Base-by-base conservation (phyloP, 306 rosid genomes). In the Gynostemma pentaphyllum region DNA sequence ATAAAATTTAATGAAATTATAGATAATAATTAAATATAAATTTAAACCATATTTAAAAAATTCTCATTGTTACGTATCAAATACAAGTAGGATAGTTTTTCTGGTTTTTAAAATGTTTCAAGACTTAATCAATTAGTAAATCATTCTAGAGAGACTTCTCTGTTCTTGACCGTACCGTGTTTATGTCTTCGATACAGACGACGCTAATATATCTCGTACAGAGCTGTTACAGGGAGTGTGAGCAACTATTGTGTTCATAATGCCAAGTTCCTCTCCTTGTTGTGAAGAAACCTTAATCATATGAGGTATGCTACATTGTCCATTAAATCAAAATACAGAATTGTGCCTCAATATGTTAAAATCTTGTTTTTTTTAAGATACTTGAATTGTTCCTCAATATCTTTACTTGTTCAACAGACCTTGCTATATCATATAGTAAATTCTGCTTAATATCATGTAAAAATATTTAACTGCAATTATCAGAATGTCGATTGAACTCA, bases 231-330 rank as follows among this genome's bases (percentile, higher is more conserved):
- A 49, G 83, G 85, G 66, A 83, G 88, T 22, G 83, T 77, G 71
- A 80, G 85, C 74, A 68, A 70, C 70, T 80, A 83, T 61, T 83
- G 85, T 36, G 69, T 80, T 60, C 77, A 65, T 23, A 44, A 80
- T 63, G 85, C 89, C 45, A 78, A 75, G 62, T 83, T 81, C 76
- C 81, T n/a, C 82, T 80, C 39, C 86, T 80, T 42, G 80, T 78
- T 42, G 83, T 75, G 71, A 80, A 75, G 82, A 80, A 83, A 68
- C 65, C 78, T 2, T 21, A 73, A 52, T 27, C 32, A 64, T n/a
- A n/a, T 45, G 3, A 19, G 7, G 45, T 52, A 16, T 55, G 66
- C 44, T 34, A 44, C 45, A 9, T 56, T 56, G 8, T 27, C 4
- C n/a, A 9, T 27, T 56, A 56, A 32, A 28, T 16, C 30, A 54